Evolutionary conservation across 345 rosid species (phyloP), one percentile per base, ranked within the genome.

Genomic region (Mercurialis annua): DNA sequence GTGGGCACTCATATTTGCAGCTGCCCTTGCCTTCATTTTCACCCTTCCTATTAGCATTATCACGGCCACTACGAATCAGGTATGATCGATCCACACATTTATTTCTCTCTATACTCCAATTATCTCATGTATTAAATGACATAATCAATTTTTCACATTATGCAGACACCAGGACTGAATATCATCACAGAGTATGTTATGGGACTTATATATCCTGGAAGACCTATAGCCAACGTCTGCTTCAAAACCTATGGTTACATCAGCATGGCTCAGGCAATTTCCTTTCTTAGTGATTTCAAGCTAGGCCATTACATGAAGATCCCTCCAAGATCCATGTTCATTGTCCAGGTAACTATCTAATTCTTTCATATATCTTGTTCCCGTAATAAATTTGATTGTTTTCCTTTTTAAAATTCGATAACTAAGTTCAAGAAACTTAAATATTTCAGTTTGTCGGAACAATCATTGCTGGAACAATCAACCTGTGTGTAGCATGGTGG

Each of bases 21-120:
- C 80, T 47, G 84, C 57, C 44, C 59, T 82, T 10, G 79, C 86
- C 34, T 77, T 77, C 51, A 14, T 80, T 18, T 80, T 82, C 76
- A 77, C 86, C 42, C 78, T 80, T 71, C 86, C 83, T 14, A 57
- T 82, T 68, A 70, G 83, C 68, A 73, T 82, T 51, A 80, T 82
- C 60, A 78, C 81, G 36, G 82, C 83, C 50, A 82, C 86, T 10
- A 77, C 84, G 12, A 82, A 82, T 75, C 82, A 82, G 77, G 82
- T 82, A 82, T 10, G 9, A 53, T 8, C 10, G n/a, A 31, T 27
- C 2, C 14, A 47, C 0, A 4, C 51, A 47, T 47, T 40, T 10
- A 40, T 40, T 9, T 40, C 12, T 7, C 11, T 40, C 44, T 14
- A 40, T 40, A 40, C 44, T 40, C 11, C 11, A 10, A 40, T 40